Base-by-base conservation (phyloP, 192 early-diverging fungal genomes). In the Gaertneriomyces sp. region DNA sequence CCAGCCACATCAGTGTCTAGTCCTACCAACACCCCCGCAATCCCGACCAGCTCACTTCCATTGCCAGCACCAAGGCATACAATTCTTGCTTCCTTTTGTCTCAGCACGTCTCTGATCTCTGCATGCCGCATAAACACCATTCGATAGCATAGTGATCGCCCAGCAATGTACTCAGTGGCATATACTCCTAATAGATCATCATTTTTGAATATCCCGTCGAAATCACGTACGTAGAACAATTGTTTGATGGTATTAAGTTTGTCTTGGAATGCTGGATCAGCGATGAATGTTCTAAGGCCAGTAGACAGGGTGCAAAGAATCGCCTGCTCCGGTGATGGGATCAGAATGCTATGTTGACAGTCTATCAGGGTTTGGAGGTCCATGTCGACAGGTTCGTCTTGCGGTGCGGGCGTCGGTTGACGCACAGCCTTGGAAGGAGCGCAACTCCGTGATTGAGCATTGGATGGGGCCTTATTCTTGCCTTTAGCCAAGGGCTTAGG, bases 131-230 rank as follows among this genome's bases (percentile, higher is more conserved):
- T 55, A 63, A 94, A 91, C 42, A 94, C 66, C 54, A 88, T 79
- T 52, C 82, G 88, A 72, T 95, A 98, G 68, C 91, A 93, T 16
- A 98, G 67, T 3, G 93, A 86, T 16, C 95, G 86, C 6, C 87
- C 85, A 1, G 93, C 89, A 33, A 89, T 85, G 75, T 98, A 98
- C 43, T 88, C 85, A 6, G 93, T 89, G n/a, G 88, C 85, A 64
- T 98, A 98, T 0, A 91, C 87, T 6, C 88, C 81, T 7, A 95
- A 70, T 47, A 91, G 88, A 20, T 55, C 64, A 6, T 86, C 79
- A 46, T 89, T 80, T 9, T 82, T 85, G 70, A 97, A 97, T 33
- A 97, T 91, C 1, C 80, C 83, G 53, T 83, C 76, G 73, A 89
- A 97, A 65, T 95, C 86, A 61, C 95, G 85, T 17, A 82, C 76